Evolutionary conservation across 2,329 filamentous ascomycete genomes (phyloP).

Genomic region (Alternaria tenuissima): DNA sequence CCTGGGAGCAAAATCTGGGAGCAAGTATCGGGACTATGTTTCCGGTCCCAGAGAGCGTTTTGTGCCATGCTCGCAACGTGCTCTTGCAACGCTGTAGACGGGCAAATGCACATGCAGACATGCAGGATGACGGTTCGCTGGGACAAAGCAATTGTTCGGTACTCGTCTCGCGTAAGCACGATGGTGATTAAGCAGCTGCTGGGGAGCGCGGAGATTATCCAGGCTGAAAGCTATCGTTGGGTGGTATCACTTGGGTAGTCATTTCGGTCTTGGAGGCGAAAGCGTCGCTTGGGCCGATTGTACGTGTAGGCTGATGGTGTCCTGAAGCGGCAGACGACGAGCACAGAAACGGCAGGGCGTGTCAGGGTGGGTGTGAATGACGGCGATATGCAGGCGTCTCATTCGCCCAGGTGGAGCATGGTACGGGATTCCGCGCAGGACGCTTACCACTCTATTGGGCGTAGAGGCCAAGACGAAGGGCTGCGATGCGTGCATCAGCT

Average conservation of each 20-base stretch:
- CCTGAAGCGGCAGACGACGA: slow-evolving; percentile 15
- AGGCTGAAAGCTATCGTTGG: slow-evolving; percentile 6
- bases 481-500: too few relatives aligned
- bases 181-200: slow-evolving; percentile 19
- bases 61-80: slow-evolving; percentile 9
- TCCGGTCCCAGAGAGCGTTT: slow-evolving; percentile 2
- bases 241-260: slow-evolving; percentile 15
- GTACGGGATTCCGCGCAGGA: slow-evolving; percentile 17
- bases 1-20: background rate
- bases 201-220: slow-evolving; percentile 29
- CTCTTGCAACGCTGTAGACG: slow-evolving; percentile 13
- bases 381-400: slow-evolving; percentile 2
- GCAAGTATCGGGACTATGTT: slow-evolving; percentile 9
- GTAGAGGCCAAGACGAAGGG: slow-evolving; percentile 12
- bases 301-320: slow-evolving; percentile 15
- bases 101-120: slow-evolving; percentile 27
- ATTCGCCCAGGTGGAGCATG: slow-evolving; percentile 20
- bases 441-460: slow-evolving; percentile 16
- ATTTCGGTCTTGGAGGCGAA: slow-evolving; percentile 24
- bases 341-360: slow-evolving; percentile 18
- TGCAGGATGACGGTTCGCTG: slow-evolving; percentile 24
- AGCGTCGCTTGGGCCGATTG: slow-evolving; percentile 24
- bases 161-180: slow-evolving; percentile 34
- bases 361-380: slow-evolving; percentile 7
- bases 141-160: slow-evolving; percentile 20